These are phyloP conservation scores for Stereocaulon alpinum DNA, from an alignment of 495 filamentous ascomycete species.

Conservation along the genomic window DNA sequence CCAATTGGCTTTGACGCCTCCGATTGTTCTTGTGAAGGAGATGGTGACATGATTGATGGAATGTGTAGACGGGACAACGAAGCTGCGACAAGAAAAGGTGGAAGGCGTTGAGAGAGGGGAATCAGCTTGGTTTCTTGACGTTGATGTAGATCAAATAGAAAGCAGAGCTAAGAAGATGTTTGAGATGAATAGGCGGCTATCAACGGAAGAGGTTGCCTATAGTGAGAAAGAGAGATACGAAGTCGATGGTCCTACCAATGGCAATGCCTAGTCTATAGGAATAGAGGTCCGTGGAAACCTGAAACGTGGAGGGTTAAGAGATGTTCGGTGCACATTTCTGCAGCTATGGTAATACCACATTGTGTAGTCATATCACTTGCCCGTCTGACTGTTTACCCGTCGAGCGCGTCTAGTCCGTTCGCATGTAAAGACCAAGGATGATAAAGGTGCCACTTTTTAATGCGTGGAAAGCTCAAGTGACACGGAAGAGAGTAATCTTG, in stretches of 20 bases:
- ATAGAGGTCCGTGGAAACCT: too few species aligned
- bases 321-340: too few species aligned
- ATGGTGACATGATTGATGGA: not conserved
- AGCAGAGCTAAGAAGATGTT: not conserved
- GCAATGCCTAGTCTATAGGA: too few species aligned
- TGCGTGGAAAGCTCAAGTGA: not conserved
- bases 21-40: not conserved
- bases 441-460: too few species aligned
- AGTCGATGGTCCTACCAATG: too few species aligned
- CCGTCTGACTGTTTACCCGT: too few species aligned
- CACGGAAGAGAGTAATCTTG: not conserved
- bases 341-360: too few species aligned
- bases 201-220: not conserved
- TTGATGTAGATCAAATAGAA: not conserved
- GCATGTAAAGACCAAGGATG: not conserved
- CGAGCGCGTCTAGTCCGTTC: too few species aligned
- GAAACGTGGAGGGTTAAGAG: too few species aligned
- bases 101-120: not conserved
- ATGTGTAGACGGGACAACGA: not conserved
- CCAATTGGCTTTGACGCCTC: not conserved
- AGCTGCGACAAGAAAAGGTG: not conserved
- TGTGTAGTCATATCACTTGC: too few species aligned
- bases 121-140: not conserved
- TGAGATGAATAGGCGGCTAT: not conserved
- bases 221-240: not conserved